Evolutionary conservation across 768 basidiomycete genomes (phyloP), one percentile per base, ranked within the genome.

Genomic region (Leccinum pellstonianum): DNA sequence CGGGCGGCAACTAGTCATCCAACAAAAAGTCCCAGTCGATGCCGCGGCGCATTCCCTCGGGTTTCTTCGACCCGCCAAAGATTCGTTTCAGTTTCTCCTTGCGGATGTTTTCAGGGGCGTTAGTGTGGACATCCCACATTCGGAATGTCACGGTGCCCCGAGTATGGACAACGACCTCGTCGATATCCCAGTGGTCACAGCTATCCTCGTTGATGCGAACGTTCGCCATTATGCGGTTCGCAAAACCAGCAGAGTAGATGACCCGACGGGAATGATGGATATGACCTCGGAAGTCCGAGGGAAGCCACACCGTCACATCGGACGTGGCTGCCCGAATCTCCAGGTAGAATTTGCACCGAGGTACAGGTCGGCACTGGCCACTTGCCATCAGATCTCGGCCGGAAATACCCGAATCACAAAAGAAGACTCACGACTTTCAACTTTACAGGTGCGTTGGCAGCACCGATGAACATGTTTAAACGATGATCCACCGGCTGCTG

Each of bases 11-110:
- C 73, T 75, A 89, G 68, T 88, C 87, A 60, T 90, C 87, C 52
- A 91, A 79, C 58, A 91, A 76, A 73, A 88, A 91, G 70, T 91
- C 90, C 90, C 90, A 91, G 73, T 91, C 81, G 59, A 89, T 86
- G 48, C 68, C 64, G 3, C 57, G 59, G 46, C 77, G 64, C 31
- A 67, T 66, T 66, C 82, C 84, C 7, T 83, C 81, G 48, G 77
- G 75, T 70, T 80, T 86, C 66, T 79, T 83, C 35, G 68, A 57
- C 70, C 83, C 83, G 46, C 85, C 77, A 68, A 89, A 87, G 60
- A 89, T 77, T 52, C 87, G 80, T 70, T 83, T 86, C 63, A 86
- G 70, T 2, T 79, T 75, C 74, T 91, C 90, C 70, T 81, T 85
- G 57, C 81, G 82, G 50, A 75, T 58, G 50, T 81, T 83, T 70